Evolutionary conservation across 495 filamentous ascomycete species (phyloP).

Genomic region (Amphirosellinia nigrospora): DNA sequence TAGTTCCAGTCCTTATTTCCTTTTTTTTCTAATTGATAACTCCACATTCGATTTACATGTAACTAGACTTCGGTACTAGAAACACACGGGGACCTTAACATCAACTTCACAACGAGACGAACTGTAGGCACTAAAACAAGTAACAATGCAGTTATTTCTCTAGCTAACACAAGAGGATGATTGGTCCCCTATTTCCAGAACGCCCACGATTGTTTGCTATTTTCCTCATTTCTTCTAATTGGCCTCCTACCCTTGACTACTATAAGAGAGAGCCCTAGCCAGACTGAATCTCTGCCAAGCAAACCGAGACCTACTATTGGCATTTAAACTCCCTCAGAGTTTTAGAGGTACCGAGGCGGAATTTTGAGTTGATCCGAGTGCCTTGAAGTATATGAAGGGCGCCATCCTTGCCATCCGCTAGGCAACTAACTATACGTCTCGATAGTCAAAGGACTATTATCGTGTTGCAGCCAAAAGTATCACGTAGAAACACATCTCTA

Average conservation of each 20-base stretch:
- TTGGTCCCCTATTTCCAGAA: constrained; percentile 5
- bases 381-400: not conserved
- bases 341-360: not conserved
- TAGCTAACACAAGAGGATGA: not conserved
- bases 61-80: not conserved
- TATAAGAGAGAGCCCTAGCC: not conserved
- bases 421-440: not conserved
- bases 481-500: not conserved
- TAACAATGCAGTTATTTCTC: not conserved
- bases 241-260: not conserved
- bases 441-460: not conserved
- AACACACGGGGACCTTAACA: too few relatives aligned
- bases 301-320: not conserved
- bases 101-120: not conserved
- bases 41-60: not conserved
- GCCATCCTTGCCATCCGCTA: not conserved
- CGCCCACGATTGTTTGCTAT: not conserved
- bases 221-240: not conserved
- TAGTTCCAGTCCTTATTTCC: too few relatives aligned
- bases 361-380: not conserved
- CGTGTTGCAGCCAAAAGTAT: not conserved
- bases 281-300: not conserved
- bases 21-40: too few relatives aligned
- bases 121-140: not conserved
- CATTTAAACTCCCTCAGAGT: not conserved